Base-by-base conservation (phyloP, 2,329 filamentous ascomycete genomes). In the Teratosphaeria pseudoeucalypti region DNA sequence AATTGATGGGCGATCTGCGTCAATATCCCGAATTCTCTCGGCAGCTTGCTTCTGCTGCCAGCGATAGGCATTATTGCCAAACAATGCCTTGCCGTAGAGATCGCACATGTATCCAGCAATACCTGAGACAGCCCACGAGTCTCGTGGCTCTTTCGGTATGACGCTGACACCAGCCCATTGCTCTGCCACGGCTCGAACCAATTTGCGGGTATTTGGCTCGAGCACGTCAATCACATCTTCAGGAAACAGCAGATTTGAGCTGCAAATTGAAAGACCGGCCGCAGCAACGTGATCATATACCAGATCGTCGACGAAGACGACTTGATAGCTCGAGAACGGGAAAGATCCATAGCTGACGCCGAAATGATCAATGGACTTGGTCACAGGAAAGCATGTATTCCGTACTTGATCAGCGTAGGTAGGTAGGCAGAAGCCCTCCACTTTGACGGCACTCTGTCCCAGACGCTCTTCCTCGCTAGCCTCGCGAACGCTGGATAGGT, bases 121-220 rank as follows among this genome's bases (percentile, higher is more conserved):
- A 14, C 92, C 95, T 58, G 94, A 82, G 12, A 92, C 87, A 23
- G 95, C 85, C 94, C 94, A 99, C 58, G 86, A 84, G 72, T 99
- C 94, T 57, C 82, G 81, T 19, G 86, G 84, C 49, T 87, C 85
- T 69, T 91, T 89, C 0, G 94, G 87, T 55, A 95, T 87, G 65
- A 99, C 89, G 70, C 92, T 92, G 63, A 99, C 87, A 16, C 94
- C 94, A 64, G 94, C 89, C 88, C 92, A 99, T 72, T 99, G 94
- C 61, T 86, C 89, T 11, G 94, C 90, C 55, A 97, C 79, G 0
- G 91, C 86, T 71, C 94, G 88, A 9, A 95, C 87, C 23, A 99
- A 77, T 58, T 84, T 85, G 62, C 91, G 83, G 3, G 90, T 95
- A 11, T 88, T 87, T 34, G 90, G 85, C 66, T 94, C 85, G 67